Evolutionary conservation across 495 filamentous ascomycete genomes (phyloP).

Genomic region (Talaromyces proteolyticus): DNA sequence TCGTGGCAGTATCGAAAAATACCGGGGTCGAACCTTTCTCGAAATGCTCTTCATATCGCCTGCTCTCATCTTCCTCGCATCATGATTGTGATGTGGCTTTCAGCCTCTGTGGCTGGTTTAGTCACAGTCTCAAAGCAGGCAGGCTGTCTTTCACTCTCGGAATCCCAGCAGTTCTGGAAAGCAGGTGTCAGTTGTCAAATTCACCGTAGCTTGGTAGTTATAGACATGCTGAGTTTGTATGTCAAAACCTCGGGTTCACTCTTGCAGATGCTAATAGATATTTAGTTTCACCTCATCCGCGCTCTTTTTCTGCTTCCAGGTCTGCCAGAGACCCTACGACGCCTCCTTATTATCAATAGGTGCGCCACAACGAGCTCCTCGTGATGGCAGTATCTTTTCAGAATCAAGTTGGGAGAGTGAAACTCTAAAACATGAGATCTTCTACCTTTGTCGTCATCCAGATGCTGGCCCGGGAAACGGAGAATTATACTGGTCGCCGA

Average conservation of each 20-base stretch:
- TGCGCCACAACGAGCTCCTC: constrained; percentile 12
- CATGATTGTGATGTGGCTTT: constrained; percentile 34
- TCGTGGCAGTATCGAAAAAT: constrained; percentile 40
- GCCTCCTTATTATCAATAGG: constrained; percentile 36
- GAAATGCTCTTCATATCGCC: constrained; percentile 25
- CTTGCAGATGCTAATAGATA: constrained; percentile 1
- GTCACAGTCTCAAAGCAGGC: constrained; percentile 35
- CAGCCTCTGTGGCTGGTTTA: constrained; percentile 34
- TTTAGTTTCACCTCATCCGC: constrained; percentile 30
- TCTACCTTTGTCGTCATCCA: constrained; percentile 33
- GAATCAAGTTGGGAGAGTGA: constrained; percentile 36
- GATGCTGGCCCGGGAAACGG: constrained; percentile 22
- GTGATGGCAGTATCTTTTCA: constrained; percentile 31
- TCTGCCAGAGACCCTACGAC: constrained; percentile 37
- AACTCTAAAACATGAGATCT: constrained; percentile 34
- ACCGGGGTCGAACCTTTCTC: constrained; percentile 27
- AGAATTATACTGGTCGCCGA: constrained; percentile 23
- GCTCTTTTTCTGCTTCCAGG: constrained; percentile 34
- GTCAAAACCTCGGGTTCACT: constrained; percentile 4
- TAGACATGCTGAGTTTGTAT: constrained; percentile 33
- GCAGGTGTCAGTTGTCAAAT: constrained; percentile 36
- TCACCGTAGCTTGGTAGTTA: constrained; percentile 29
- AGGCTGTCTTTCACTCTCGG: constrained; percentile 26
- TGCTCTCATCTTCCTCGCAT: constrained; percentile 35
- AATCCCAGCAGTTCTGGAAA: constrained; percentile 27